Evolutionary conservation across 2,329 filamentous ascomycete species (phyloP), one percentile per base, ranked within the genome.

Genomic region (Trichoderma guizhouense): DNA sequence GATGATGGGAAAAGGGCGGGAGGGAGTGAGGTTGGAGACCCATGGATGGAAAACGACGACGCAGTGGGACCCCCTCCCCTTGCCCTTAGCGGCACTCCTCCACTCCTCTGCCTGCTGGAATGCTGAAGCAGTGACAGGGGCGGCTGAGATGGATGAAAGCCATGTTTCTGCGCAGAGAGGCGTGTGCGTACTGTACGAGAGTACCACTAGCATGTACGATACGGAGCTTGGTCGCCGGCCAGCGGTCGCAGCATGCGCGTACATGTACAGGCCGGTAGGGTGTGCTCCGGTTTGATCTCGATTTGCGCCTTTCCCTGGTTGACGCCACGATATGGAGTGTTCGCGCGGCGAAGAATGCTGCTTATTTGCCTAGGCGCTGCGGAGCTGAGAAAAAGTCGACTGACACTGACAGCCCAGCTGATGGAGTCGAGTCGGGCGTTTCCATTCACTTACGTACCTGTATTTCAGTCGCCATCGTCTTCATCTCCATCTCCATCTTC

Each of bases 281-380:
- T 39, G 68, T 63, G 57, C 58, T 62, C 67, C 67, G 67, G 32
- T 57, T 36, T 39, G 58, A 63, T 70, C 68, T 64, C 68, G 68
- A 70, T 64, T 70, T 47, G 68, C 68, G 68, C 47, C 43, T 47
- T 64, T 70, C 47, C 66, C 51, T 55, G 63, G 63, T 53, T 43
- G 60, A 55, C 68, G 68, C 68, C 68, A 70, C 68, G 68, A 70
- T 63, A 70, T 70, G 68, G 55, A 70, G 68, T 47, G 68, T 57
- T 70, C 68, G 68, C 60, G 47, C 53, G 24, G 64, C 68, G 24
- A 64, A 57, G 60, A 70, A 64, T 63, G 51, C 60, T 63, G 60
- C 34, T 57, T 64, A 36, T 63, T 64, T 70, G 51, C 32, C 51
- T 58, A 39, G 53, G 63, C 63, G 43, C 43, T 55, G 66, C 66